Conservation (phyloP, 2,329 filamentous ascomycete genomes). For the Metarhizium rileyi region DNA sequence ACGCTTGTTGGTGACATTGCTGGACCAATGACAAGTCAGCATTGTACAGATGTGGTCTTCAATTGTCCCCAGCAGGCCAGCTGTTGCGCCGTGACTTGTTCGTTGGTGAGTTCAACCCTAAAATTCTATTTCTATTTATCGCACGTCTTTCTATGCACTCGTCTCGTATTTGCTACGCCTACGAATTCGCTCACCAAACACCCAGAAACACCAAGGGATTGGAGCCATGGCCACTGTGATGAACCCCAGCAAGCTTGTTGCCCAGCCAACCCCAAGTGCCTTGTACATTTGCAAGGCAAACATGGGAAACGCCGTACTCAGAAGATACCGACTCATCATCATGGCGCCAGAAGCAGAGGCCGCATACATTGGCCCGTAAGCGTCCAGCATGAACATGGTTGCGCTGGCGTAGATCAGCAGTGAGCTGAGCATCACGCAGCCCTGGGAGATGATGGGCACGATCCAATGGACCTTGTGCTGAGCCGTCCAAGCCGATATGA, state of each 20-base stretch:
- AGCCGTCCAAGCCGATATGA: conserved; percentile 59
- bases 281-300: conserved; percentile 28
- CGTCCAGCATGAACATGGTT: conserved; percentile 19
- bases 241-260: conserved; percentile 32
- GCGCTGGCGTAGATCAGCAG: conserved; percentile 18
- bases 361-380: conserved; percentile 18
- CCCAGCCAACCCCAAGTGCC: conserved; percentile 31
- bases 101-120: no score
- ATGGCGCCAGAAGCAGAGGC: conserved; percentile 17
- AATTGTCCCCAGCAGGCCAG: no score
- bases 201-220: conserved; percentile 23
- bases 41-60: no score
- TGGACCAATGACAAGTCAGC: no score
- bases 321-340: conserved; percentile 34
- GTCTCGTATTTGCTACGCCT: conserved; percentile 17
- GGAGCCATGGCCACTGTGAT: conserved; percentile 26
- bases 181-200: conserved; percentile 14
- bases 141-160: conserved; percentile 9
- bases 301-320: conserved; percentile 48
- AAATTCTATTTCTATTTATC: not conserved
- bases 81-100: no score
- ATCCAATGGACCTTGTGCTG: conserved; percentile 15
- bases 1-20: no score
- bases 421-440: conserved; percentile 16
- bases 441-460: conserved; percentile 17